Evolutionary conservation across 768 basidiomycete genomes (phyloP), one percentile per base, ranked within the genome.

Genomic region (Trametes coccinea): DNA sequence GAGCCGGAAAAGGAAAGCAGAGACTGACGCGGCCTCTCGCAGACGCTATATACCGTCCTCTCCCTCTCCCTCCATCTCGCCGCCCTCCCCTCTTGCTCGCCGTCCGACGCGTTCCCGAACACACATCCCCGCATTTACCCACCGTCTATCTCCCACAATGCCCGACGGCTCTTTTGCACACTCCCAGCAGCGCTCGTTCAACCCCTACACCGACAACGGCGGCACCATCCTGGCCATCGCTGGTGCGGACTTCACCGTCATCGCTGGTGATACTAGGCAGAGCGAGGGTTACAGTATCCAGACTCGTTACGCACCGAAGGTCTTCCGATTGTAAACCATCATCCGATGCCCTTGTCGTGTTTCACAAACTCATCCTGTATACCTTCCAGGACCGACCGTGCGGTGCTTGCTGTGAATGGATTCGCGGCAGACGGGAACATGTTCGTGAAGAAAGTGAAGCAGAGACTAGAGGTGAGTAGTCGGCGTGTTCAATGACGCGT

Each of bases 211-310:
- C 2, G 87, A 93, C 67, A 98, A 98, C 68, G 96, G 96, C 33
- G 96, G 97, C 30, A 95, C 95, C 17, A 96, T 98, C 76, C 87
- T 99, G 69, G 92, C 92, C 71, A 92, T 98, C 72, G 93, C 95
- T 4, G 97, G 96, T 55, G 84, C 86, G 47, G 92, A 95, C 74
- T 98, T 98, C 74, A 84, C 84, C 62, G 94, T 98, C 72, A 91
- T 98, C 69, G 95, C 97, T 5, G 93, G 95, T 53, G 96, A 99
- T 77, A 99, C 96, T 46, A 80, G 96, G 59, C 97, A 98, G 79
- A 93, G 89, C 66, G 92, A 95, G 73, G 96, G 96, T n/a, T 98
- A 92, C 77, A 91, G 80, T 72, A 99, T 99, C 74, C 96, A 99
- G 81, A 97, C 96, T 61, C 84, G 96, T 74, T 98, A 97, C 75